Evolutionary conservation across 441 rosid genomes (phyloP).

Genomic region (Adansonia madagascariensis): DNA sequence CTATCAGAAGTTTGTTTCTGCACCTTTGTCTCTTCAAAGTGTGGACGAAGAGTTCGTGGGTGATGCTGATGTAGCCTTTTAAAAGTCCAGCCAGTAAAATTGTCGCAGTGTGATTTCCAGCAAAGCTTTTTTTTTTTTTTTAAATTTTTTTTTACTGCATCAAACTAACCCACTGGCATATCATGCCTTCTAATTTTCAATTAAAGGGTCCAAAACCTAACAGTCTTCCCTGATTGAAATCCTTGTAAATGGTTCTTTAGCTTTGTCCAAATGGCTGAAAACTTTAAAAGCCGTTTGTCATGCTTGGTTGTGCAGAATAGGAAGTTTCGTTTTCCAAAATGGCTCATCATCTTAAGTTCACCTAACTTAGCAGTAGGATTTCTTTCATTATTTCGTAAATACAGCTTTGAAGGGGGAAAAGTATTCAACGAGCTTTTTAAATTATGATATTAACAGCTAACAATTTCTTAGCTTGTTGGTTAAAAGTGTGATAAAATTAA

Average conservation of each 20-base stretch:
- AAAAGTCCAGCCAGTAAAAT: neutral
- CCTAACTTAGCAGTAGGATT: neutral
- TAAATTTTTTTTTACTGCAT: neutral
- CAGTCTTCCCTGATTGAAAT: neutral
- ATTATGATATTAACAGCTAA: too few relatives aligned
- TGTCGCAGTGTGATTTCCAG: neutral
- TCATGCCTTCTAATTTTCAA: neutral
- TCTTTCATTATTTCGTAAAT: neutral
- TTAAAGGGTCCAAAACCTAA: neutral
- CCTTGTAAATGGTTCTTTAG: constrained; percentile 4
- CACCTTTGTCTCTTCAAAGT: neutral
- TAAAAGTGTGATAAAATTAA: too few relatives aligned
- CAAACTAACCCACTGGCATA: neutral
- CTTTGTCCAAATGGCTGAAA: neutral
- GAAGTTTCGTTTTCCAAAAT: neutral
- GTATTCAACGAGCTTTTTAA: neutral
- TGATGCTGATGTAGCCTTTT: neutral
- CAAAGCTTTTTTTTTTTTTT: neutral
- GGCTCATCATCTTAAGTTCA: neutral
- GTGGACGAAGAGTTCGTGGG: neutral
- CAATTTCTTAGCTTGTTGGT: too few relatives aligned
- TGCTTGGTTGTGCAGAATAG: neutral
- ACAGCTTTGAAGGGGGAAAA: neutral
- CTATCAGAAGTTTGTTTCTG: constrained; percentile 23
- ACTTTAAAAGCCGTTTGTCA: neutral